Percentiles rank a stretch among this genome's conserved stretches.
phyloP scores from a whole-genome alignment of 345 rosid species.

The Hibiscus trionum region DNA sequence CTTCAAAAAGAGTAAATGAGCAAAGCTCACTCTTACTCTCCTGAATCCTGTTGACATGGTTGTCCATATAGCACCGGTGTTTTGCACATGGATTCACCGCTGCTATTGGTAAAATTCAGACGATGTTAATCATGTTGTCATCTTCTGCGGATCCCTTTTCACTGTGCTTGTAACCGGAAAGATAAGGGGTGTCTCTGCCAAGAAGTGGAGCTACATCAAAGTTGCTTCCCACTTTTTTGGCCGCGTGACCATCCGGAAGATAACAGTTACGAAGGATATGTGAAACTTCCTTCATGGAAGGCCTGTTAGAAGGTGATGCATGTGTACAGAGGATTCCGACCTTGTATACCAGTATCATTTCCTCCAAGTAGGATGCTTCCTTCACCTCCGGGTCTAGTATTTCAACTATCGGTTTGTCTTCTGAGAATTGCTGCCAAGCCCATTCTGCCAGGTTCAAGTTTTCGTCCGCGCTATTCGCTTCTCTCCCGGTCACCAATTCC shows the following conservation, averaged over 20 bases:
- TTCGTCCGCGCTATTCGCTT: not conserved
- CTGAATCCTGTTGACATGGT: not conserved
- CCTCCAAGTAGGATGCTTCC: not conserved
- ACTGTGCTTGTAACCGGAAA: slow-evolving; percentile 21
- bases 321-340: not conserved
- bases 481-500: not conserved
- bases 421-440: not conserved
- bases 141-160: slow-evolving; percentile 8
- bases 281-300: slow-evolving; percentile 23
- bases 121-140: slow-evolving; percentile 10
- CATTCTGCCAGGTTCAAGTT: not conserved
- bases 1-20: not conserved
- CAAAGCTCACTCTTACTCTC: not conserved
- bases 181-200: slow-evolving; percentile 15
- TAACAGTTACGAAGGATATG: slow-evolving; percentile 39
- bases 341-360: not conserved
- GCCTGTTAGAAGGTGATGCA: not conserved
- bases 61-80: not conserved
- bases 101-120: slow-evolving; percentile 2
- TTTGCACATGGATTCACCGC: not conserved
- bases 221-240: slow-evolving; percentile 12
- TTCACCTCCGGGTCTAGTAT: not conserved
- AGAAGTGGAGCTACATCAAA: slow-evolving; percentile 37
- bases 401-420: not conserved
- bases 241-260: slow-evolving; percentile 7